phyloP scores from a whole-genome alignment of 1,284 basidiomycete species.

The Ustilago sp. region DNA sequence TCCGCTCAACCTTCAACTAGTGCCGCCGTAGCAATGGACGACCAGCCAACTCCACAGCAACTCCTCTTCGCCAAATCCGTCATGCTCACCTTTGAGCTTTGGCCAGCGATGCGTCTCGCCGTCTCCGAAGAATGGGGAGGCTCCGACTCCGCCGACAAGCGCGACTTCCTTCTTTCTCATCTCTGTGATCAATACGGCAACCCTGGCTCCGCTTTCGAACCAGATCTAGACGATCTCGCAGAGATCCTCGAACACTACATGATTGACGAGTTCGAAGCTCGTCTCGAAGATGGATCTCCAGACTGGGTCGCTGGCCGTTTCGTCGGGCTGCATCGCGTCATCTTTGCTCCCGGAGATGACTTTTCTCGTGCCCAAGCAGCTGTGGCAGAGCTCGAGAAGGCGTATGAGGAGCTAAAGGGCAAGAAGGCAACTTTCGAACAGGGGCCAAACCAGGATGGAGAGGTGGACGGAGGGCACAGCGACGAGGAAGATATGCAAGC shows the following conservation, averaged over 20 bases:
- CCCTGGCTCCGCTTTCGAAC: conserved; percentile 41
- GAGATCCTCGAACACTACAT: conserved; percentile 64
- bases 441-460: conserved; percentile 30
- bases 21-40: conserved; percentile 12
- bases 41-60: conserved; percentile 55
- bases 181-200: conserved; percentile 63
- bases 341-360: conserved; percentile 51
- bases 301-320: conserved; percentile 60
- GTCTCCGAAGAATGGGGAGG: conserved; percentile 67
- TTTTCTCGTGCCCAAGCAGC: conserved; percentile 38
- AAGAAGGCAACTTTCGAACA: conserved; percentile 39
- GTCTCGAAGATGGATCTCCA: conserved; percentile 63
- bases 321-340: conserved; percentile 48
- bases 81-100: conserved; percentile 61
- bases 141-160: conserved; percentile 60
- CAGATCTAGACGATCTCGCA: conserved; percentile 64
- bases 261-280: conserved; percentile 64
- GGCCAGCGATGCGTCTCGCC: conserved; percentile 67
- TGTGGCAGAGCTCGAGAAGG: conserved; percentile 54
- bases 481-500: conserved; percentile 51
- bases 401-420: conserved; percentile 46
- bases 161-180: conserved; percentile 62
- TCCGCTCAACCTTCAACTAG: conserved; percentile 29
- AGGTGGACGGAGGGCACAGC: conserved; percentile 31
- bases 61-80: conserved; percentile 65